Conservation (phyloP, 208 protist genomes). For the Phytomonas sp. region DNA sequence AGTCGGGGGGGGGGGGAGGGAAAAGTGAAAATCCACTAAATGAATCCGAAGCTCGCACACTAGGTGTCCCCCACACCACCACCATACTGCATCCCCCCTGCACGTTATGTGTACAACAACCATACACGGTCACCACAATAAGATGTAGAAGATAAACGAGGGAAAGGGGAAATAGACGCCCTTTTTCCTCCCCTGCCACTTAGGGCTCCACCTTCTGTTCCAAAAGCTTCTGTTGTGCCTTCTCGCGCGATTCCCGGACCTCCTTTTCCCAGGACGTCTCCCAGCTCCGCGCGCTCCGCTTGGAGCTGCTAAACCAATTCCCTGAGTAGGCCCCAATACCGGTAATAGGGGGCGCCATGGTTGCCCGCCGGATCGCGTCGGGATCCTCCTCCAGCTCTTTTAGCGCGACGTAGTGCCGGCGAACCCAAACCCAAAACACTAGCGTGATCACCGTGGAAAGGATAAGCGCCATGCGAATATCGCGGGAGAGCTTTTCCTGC, state of each 20-base stretch:
- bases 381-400: conserved; percentile 38
- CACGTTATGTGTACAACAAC: no score
- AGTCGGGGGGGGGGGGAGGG: no score
- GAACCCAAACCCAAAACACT: conserved; percentile 81
- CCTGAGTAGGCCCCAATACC: conserved; percentile 46
- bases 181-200: conserved; percentile 13
- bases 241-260: conserved; percentile 47
- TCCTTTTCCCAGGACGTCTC: conserved; percentile 80
- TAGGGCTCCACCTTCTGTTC: conserved; percentile 16
- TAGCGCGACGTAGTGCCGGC: conserved; percentile 62
- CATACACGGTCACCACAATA: no score
- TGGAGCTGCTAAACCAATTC: conserved; percentile 55
- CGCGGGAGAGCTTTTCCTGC: conserved; percentile 76
- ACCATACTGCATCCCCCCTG: no score
- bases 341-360: conserved; percentile 29
- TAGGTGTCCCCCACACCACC: no score
- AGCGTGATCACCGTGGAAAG: conserved; percentile 47
- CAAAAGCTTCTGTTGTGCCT: conserved; percentile 11
- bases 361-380: conserved; percentile 1
- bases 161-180: not conserved
- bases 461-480: conserved; percentile 56
- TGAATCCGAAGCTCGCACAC: no score
- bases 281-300: conserved; percentile 40
- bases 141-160: conserved; percentile 1
- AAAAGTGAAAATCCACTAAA: no score